Conservation (phyloP, 2,329 filamentous ascomycete genomes). For the Aspergillus viridinutans region DNA sequence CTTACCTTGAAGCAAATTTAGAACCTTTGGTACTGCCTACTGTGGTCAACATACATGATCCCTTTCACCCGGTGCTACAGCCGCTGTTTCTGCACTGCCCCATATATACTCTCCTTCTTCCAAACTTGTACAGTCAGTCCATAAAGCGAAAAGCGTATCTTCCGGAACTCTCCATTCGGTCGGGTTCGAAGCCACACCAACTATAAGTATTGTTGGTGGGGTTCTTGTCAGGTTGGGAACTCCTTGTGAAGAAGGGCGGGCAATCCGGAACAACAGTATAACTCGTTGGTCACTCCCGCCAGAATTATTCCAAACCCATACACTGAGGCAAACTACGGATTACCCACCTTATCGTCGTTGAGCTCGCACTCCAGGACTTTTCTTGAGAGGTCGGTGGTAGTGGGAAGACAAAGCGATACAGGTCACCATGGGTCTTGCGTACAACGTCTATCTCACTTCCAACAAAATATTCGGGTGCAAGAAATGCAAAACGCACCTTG, state of each 20-base stretch:
- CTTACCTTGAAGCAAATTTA: neutral
- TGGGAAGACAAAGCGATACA: constrained; percentile 13
- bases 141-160: neutral
- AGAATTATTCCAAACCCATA: neutral
- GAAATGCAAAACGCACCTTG: constrained; percentile 90
- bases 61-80: neutral
- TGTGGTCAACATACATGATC: neutral
- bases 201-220: neutral
- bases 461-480: constrained; percentile 90
- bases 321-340: neutral
- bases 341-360: constrained; percentile 8
- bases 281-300: constrained; percentile 1
- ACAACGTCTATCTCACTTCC: constrained; percentile 86
- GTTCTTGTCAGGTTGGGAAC: neutral
- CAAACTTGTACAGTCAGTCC: neutral
- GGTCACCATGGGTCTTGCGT: constrained; percentile 72
- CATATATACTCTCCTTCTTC: neutral
- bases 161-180: neutral
- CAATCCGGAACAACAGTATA: neutral
- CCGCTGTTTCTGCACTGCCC: neutral
- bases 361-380: constrained; percentile 19
- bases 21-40: neutral
- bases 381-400: constrained; percentile 10
- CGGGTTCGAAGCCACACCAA: neutral
- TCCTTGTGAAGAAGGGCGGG: neutral